phyloP scores from a whole-genome alignment of 73 alveolate genomes.

The Paramecium sonneborni region DNA sequence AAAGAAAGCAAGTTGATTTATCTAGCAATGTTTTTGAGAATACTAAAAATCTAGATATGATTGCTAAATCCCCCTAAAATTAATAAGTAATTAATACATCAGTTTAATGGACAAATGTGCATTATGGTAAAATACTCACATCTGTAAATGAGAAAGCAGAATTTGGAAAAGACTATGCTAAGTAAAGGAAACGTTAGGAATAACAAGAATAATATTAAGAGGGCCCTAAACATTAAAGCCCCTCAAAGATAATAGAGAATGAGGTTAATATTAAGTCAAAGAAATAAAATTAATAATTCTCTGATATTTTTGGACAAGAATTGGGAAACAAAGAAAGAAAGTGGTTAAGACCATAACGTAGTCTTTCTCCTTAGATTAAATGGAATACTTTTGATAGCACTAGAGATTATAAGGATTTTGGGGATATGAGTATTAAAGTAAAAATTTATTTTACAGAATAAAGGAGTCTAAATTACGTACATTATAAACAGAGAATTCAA shows the following conservation, averaged over 20 bases:
- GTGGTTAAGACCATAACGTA: background rate
- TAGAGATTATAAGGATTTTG: conserved; percentile 11
- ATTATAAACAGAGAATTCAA: background rate
- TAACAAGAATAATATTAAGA: background rate
- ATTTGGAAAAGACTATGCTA: background rate
- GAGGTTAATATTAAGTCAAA: background rate
- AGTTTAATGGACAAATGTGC: conserved; percentile 29
- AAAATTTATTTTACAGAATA: background rate
- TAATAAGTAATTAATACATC: background rate
- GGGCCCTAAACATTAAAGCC: background rate
- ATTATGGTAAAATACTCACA: conserved; percentile 18
- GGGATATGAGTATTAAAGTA: conserved; percentile 28
- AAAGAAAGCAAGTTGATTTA: background rate
- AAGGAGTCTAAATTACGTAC: background rate
- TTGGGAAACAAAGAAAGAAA: background rate
- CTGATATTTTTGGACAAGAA: background rate
- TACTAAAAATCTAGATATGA: background rate
- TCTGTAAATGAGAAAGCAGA: conserved; percentile 41
- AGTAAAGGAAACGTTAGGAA: background rate
- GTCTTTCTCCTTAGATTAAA: conserved; percentile 30
- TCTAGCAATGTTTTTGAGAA: background rate
- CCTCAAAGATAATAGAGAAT: background rate
- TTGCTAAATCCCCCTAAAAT: background rate
- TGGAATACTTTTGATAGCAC: background rate
- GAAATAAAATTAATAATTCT: background rate